Evolutionary conservation across 108 stramenopile species (phyloP), one percentile per base, ranked within the genome.

Genomic region (Epipyxis sp.): DNA sequence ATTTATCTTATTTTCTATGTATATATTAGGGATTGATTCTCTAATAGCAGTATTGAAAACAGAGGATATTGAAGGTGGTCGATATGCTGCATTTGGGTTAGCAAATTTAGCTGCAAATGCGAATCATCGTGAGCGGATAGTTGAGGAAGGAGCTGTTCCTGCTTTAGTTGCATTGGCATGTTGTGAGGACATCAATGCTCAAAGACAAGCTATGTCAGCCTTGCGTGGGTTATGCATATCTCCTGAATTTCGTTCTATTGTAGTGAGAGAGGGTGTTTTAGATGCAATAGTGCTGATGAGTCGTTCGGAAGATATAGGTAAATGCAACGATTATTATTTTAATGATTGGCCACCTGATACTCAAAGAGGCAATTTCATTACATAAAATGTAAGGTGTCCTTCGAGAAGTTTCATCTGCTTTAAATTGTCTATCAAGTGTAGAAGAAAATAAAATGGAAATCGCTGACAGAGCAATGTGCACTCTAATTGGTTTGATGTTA

Each of bases 401-500:
- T 2, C n/a, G 42, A 20, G 76, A 92, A 69, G 90, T 92, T 1
- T 86, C 91, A 20, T 82, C 89, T 16, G 87, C 90, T 1, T 59
- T 93, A 40, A 92, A 92, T 81, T 91, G 85, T 43, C 84, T 93
- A 37, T 90, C 89, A 40, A 82, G 84, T 30, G 80, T 90, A 59
- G 91, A 90, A 34, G 91, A 93, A 78, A 92, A 91, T 72, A 93
- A 92, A 83, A 87, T 90, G 59, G 92, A 92, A 72, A 90, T 93
- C 45, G 87, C 88, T 1, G 89, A 91, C 68, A 79, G 91, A 45
- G 82, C 87, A 43, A 88, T 93, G 40, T 90, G 90, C 30, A 92
- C 91, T 13, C 83, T 93, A 57, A 91, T 91, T 27, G 79, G 82
- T 40, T 78, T 92, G 58, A 83, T 90, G 59, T 59, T 93, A 57